Base-by-base conservation (phyloP, 2,329 filamentous ascomycete species). In the Aspergillus glaucus region DNA sequence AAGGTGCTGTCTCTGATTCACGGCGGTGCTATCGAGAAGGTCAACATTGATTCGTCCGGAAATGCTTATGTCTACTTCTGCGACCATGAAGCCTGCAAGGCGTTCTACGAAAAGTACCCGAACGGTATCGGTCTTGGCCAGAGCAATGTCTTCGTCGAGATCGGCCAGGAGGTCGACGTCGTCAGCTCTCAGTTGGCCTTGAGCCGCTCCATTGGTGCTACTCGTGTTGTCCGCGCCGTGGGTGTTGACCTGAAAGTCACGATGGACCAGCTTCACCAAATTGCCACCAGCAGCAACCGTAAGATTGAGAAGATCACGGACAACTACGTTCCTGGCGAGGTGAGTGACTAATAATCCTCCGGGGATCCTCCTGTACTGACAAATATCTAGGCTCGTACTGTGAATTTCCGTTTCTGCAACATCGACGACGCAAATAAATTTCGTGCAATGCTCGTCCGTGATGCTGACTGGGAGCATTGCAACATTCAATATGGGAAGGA, bases 361-460 rank as follows among this genome's bases (percentile, higher is more conserved):
- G 9, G 9, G 36, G n/a, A 21, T 30, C 44, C 39, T 43, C 44
- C 45, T 41, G 6, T 47, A 45, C 48, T 52, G 26, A 47, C 37
- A 7, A 39, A 22, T 12, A 17, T 21, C 15, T 48, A 76, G 73
- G 62, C 65, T 28, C 66, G 68, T 37, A 70, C 64, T 28, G 67
- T 76, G n/a, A 62, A 69, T 26, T 77, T 77, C 55, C 72, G 74
- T 7, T 78, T 79, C 58, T 67, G 64, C 40, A 73, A 66, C 51
- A 73, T 78, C 49, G 62, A 66, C 21, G 62, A 77, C 46, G 75
- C 75, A 0, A 65, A 75, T 14, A 63, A 62, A 17, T 78, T 79
- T 64, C 71, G 68, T 48, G 60, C 63, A 2, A 49, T 61, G 21
- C 59, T 78, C 10, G 48, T 62, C 40, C 63, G 66, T 15, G 62